Base-by-base conservation (phyloP, 208 protist species). In the Tritrichomonas musculus region DNA sequence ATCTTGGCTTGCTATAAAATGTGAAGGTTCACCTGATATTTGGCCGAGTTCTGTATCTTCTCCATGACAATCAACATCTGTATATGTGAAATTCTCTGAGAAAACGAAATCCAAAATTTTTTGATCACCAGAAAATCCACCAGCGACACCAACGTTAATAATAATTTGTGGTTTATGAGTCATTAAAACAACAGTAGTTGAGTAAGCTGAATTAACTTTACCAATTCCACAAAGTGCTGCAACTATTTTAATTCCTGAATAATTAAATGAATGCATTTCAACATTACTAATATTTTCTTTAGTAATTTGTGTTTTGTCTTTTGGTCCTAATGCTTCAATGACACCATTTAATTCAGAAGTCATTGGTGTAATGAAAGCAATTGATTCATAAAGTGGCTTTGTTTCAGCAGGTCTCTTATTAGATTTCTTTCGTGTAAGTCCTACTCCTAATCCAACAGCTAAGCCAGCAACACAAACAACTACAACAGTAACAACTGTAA, bases 201-300 rank as follows among this genome's bases (percentile, higher is more conserved):
- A 20, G 30, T 53, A 30, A 53, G 73, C n/a, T 49, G 73, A 25
- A 30, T 82, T 82, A 47, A 82, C 73, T 53, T 82, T 82, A 20
- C 73, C 73, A 53, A 25, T 30, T 49, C 73, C 73, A 5, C 41
- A 50, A 33, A 82, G 30, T 53, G 73, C 33, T 27, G 41, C 33
- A 75, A 75, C 44, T 44, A 75, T n/a, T 75, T 75, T 75, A 44
- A 75, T n/a, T n/a, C n/a, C n/a, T n/a, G n/a, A n/a, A n/a, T n/a
- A n/a, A n/a, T n/a, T n/a, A n/a, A n/a, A n/a, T n/a, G n/a, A n/a
- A n/a, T n/a, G n/a, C n/a, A n/a, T n/a, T n/a, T n/a, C n/a, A n/a
- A n/a, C n/a, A n/a, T n/a, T n/a, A n/a, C n/a, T n/a, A n/a, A n/a
- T n/a, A 22, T 60, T 60, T 17, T 60, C 53, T 5, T 22, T 17